A percentile compares a stretch with the other conserved stretches of the same genome.
Evolutionary conservation across 192 early-diverging fungal species (phyloP).

Genomic region (Gigaspora rosea): DNA sequence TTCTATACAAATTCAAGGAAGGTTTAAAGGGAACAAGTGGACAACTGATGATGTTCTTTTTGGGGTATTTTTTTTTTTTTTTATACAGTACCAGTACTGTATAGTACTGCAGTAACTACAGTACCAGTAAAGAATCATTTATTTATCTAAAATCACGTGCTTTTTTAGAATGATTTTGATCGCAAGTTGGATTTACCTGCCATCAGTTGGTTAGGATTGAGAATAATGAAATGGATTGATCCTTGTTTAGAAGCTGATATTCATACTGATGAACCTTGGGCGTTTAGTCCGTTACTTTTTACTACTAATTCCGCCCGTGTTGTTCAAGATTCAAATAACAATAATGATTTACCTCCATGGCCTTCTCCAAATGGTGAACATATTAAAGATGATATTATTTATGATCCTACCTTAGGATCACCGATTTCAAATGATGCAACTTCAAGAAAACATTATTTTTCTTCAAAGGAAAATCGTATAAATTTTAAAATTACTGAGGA

Average conservation of each 20-base stretch:
- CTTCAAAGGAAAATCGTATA: conserved; percentile 47
- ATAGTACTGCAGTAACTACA: no score
- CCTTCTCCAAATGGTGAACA: conserved; percentile 43
- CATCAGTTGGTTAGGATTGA: conserved; percentile 69
- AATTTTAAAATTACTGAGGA: conserved; percentile 58
- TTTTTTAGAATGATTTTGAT: conserved; percentile 64
- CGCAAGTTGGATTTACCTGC: conserved; percentile 66
- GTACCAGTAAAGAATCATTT: background rate
- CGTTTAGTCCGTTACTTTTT: conserved; percentile 67
- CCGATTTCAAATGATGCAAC: conserved; percentile 14
- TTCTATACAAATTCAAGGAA: conserved; percentile 70
- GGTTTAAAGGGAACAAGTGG: conserved; percentile 70
- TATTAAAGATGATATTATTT: conserved; percentile 36
- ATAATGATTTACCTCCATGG: conserved; percentile 39
- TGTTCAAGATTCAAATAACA: conserved; percentile 34
- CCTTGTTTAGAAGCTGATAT: conserved; percentile 73
- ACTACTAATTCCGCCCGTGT: conserved; percentile 70
- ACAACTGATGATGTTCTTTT: conserved; percentile 71
- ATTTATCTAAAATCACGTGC: background rate
- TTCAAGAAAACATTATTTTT: conserved; percentile 58
- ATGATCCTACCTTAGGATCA: conserved; percentile 31
- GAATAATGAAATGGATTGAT: conserved; percentile 76
- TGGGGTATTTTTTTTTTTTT: conserved; percentile 45
- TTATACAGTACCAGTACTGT: no score
- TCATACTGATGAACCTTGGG: conserved; percentile 70